Evolutionary conservation across 441 rosid genomes (phyloP), one percentile per base, ranked within the genome.

Genomic region (Populus hybrid): DNA sequence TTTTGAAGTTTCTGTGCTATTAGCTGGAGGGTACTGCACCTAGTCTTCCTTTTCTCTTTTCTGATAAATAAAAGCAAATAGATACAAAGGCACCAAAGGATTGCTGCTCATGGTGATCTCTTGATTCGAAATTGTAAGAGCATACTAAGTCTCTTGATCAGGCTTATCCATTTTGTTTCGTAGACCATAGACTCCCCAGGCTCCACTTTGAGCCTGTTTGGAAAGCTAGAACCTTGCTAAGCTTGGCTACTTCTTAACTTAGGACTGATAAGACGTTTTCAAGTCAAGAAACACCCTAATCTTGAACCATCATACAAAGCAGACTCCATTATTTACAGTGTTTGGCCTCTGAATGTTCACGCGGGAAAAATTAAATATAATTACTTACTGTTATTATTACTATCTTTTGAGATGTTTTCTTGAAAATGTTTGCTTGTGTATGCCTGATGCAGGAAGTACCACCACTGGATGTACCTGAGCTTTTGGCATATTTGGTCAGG

Each of bases 381-480:
- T 23, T 24, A 66, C 35, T 26, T 21, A 21, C 6, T 66, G 32
- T 4, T 66, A 66, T 66, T 11, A 34, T 26, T 76, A 26, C 42
- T 46, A 74, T 30, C 53, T 74, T 40, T 24, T 66, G 59, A 50
- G 32, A 24, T 66, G 16, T 66, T 24, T 28, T 21, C 23, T 75
- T n/a, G 57, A 42, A 67, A 85, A 30, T 76, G 71, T 73, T 68
- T 75, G 35, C 61, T 30, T 12, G 74, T 12, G 77, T 76, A 50
- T 71, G 26, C 70, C 53, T 46, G 72, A 75, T 82, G 71, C 71
- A 95, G 99, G 95, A 91, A 66, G 95, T 95, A 21, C 95, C 88
- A 1, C 97, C 99, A 20, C 77, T 95, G 85, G 98, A 95, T 84
- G 92, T 90, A 23, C 87, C 97, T 12, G 99, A 95, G 82, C 97